Conservation (phyloP, 1,139 yeast genomes). For the Ogataea hybrid region DNA sequence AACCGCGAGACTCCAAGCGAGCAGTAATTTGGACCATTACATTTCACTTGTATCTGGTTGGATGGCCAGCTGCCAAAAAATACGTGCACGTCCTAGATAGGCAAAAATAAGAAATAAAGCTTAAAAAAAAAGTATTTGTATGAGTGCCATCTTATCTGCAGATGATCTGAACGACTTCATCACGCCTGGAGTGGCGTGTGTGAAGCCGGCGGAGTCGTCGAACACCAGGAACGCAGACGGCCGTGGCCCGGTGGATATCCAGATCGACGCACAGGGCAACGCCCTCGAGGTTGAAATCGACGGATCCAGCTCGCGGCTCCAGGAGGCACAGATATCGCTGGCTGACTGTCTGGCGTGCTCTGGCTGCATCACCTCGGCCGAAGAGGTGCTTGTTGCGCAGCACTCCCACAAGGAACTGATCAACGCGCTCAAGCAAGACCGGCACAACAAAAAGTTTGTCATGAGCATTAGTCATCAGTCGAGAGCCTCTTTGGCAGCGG, state of each 20-base stretch:
- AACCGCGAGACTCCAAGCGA: slow-evolving; percentile 19
- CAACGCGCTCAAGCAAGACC: slow-evolving; percentile 47
- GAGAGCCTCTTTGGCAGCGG: slow-evolving; percentile 76
- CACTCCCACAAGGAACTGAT: slow-evolving; percentile 84
- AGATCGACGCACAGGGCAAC: slow-evolving; percentile 62
- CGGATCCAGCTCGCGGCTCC: slow-evolving; percentile 49
- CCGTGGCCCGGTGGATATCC: slow-evolving; percentile 46
- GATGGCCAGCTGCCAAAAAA: not conserved
- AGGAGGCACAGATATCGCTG: slow-evolving; percentile 84
- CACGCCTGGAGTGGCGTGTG: slow-evolving; percentile 91
- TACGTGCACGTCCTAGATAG: slow-evolving; percentile 4
- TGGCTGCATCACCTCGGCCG: slow-evolving; percentile 97
- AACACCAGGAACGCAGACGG: slow-evolving; percentile 24
- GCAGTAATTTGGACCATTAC: slow-evolving; percentile 1
- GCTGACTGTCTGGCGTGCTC: slow-evolving; percentile 96
- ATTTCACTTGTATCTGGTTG: slow-evolving; percentile 1
- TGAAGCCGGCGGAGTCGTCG: slow-evolving; percentile 65
- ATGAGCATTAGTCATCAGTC: slow-evolving; percentile 87
- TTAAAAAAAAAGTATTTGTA: slow-evolving; percentile 26
- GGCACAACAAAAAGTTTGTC: slow-evolving; percentile 46
- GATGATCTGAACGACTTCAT: slow-evolving; percentile 94
- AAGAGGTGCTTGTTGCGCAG: slow-evolving; percentile 84
- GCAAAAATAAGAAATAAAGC: slow-evolving; percentile 5
- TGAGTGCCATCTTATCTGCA: slow-evolving; percentile 87
- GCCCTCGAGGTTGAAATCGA: slow-evolving; percentile 71